A percentile compares a stretch with the other conserved stretches of the same genome.
phyloP scores from a whole-genome alignment of 208 protist genomes.

The Leptomonas pyrrhocoris region DNA sequence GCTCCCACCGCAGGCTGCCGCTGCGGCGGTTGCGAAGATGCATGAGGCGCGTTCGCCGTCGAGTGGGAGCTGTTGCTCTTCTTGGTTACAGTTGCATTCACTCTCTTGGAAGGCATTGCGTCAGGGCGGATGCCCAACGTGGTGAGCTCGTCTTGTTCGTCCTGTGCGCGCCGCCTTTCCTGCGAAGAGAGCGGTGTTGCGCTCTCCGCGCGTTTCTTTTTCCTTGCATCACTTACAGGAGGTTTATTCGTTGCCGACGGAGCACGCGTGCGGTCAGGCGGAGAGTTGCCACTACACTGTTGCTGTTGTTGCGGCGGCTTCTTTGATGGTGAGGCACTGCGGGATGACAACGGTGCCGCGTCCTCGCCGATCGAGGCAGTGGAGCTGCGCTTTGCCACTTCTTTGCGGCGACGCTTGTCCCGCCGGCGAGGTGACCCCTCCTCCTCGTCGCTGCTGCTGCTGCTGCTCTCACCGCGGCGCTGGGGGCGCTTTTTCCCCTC shows the following conservation, averaged over 20 bases:
- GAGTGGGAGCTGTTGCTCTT: neutral
- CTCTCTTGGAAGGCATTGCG: neutral
- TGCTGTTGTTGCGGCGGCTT: neutral
- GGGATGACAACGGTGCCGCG: neutral
- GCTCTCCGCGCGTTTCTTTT: neutral
- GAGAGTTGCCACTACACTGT: neutral
- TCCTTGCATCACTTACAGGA: neutral
- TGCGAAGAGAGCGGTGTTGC: constrained; percentile 1
- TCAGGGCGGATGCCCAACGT: constrained; percentile 3
- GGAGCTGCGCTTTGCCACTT: neutral
- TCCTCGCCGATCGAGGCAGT: constrained; percentile 2
- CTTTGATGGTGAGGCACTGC: neutral
- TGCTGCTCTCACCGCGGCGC: neutral
- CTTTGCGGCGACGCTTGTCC: neutral
- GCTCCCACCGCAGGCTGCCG: neutral
- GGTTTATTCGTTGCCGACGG: neutral
- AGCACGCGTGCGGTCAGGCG: neutral
- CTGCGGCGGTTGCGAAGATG: neutral
- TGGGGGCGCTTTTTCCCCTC: neutral
- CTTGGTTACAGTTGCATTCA: neutral
- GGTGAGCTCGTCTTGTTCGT: constrained; percentile 17
- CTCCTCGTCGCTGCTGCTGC: constrained; percentile 14
- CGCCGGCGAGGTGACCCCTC: neutral
- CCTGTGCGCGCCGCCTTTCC: constrained; percentile 1
- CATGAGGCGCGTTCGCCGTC: neutral